Percentiles rank a stretch among this genome's conserved stretches.
Conservation (phyloP, 148 eudicot species). For the Euryodendron excelsum region DNA sequence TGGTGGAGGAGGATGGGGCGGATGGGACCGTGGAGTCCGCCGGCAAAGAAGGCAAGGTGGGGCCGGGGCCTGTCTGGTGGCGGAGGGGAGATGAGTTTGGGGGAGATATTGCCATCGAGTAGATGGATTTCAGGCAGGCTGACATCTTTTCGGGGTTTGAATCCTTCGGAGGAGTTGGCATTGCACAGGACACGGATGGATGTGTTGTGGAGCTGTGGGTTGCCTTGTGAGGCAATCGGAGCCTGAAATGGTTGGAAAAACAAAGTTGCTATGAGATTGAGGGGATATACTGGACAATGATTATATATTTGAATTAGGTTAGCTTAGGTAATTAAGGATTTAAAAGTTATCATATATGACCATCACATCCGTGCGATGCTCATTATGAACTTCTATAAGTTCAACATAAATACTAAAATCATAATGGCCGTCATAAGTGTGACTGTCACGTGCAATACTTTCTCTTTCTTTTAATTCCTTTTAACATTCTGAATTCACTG, state of each 20-base stretch:
- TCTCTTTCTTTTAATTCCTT: no score
- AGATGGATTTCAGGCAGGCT: constrained; percentile 84
- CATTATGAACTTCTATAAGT: no score
- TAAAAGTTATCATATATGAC: no score
- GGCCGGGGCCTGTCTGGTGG: constrained; percentile 37
- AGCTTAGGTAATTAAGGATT: no score
- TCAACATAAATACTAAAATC: no score
- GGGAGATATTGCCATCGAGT: constrained; percentile 43
- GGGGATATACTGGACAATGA: no score
- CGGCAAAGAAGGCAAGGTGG: constrained; percentile 85
- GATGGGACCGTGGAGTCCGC: constrained; percentile 88
- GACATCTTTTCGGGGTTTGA: constrained; percentile 82
- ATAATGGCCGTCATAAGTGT: no score
- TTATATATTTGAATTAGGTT: no score
- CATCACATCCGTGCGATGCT: no score
- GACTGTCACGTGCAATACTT: no score
- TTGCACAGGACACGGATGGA: constrained; percentile 88
- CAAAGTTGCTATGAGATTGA: neutral
- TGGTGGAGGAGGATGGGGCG: constrained; percentile 69
- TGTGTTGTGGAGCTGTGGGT: constrained; percentile 58
- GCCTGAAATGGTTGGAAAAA: constrained; percentile 46
- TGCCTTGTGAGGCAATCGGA: constrained; percentile 66
- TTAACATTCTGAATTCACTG: no score
- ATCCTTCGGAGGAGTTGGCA: constrained; percentile 93
- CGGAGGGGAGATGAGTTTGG: constrained; percentile 44